These are phyloP conservation scores for Scenedesmus sp. DNA, from an alignment of 163 green algal species.

Conservation along the genomic window DNA sequence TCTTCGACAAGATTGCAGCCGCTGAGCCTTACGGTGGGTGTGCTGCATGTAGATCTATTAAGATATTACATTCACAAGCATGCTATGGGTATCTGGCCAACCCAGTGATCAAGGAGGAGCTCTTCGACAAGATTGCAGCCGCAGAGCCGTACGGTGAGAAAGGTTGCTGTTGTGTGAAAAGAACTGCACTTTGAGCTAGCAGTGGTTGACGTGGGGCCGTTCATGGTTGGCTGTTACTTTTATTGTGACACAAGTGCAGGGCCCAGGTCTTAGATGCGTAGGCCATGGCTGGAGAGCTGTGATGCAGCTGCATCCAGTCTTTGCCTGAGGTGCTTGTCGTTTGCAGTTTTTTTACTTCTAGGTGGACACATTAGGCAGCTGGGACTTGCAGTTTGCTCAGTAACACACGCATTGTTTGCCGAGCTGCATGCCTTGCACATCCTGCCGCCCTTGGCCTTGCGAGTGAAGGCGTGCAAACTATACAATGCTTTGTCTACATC, in stretches of 20 bases:
- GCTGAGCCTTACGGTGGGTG: background rate
- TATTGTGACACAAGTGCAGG: background rate
- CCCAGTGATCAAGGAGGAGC: slow-evolving; percentile 59
- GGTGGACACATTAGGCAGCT: background rate
- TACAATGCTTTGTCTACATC: slow-evolving; percentile 1
- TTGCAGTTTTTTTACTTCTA: background rate
- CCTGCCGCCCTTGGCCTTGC: background rate
- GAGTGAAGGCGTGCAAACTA: background rate
- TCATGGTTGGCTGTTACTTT: background rate
- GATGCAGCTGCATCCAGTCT: background rate
- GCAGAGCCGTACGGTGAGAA: slow-evolving; percentile 54
- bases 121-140: slow-evolving; percentile 67
- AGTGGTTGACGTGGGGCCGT: background rate
- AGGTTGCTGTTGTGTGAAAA: background rate
- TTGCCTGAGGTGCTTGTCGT: background rate
- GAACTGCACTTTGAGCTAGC: background rate
- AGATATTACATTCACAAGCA: too few relatives aligned
- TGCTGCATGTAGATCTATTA: background rate
- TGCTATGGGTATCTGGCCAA: slow-evolving; percentile 33
- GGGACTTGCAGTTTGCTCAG: background rate
- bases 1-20: background rate
- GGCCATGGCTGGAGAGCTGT: background rate
- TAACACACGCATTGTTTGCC: background rate
- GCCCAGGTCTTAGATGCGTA: background rate
- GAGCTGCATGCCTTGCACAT: background rate